Evolutionary conservation across 805 yeast genomes (phyloP), one percentile per base, ranked within the genome.

Genomic region (Schwanniomyces occidentalis): DNA sequence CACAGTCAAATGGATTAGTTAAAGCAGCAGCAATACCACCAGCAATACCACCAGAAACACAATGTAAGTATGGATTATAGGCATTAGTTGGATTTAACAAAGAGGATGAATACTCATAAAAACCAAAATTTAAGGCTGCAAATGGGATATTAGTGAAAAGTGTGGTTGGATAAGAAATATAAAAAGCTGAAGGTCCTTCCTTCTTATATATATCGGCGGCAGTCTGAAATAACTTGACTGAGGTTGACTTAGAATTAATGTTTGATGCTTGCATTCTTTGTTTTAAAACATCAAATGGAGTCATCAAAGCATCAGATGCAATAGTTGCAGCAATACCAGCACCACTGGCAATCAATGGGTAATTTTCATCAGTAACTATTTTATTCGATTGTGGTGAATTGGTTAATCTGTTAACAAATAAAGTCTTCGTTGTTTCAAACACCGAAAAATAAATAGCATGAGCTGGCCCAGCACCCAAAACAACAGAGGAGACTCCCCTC

Each of bases 381-480:
- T 52, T 60, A 26, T 66, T 75, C 23, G 65, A 38, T 36, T 51
- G 49, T 7, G 51, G 45, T 3, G 62, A 42, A 32, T 53, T 49
- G 14, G 70, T 61, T 27, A 65, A 49, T 28, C 58, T 57, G 49
- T 69, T 74, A 27, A 69, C 74, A 32, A 84, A 61, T 8, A 71
- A 55, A 6, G 83, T 78, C 54, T 85, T 84, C 30, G 89, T 73
- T 32, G 80, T 73, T 62, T 91, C 99, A 61, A 89, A 93, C 4
- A 93, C 95, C n/a, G 90, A 81, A 58, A 89, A 91, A 63, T 93
- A 91, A 5, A 93, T 84, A 3, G 98, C 98, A 65, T 91, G 99
- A 3, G 98, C 97, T 2, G 99, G 99, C 5, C 99, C 99, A n/a
- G 99, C 97, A 24, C 99, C 99, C 42, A 91, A 56, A 2, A 89